Evolutionary conservation across 371 early-diverging fungal species (phyloP), one percentile per base, ranked within the genome.

Genomic region (Fennellomyces sp.): DNA sequence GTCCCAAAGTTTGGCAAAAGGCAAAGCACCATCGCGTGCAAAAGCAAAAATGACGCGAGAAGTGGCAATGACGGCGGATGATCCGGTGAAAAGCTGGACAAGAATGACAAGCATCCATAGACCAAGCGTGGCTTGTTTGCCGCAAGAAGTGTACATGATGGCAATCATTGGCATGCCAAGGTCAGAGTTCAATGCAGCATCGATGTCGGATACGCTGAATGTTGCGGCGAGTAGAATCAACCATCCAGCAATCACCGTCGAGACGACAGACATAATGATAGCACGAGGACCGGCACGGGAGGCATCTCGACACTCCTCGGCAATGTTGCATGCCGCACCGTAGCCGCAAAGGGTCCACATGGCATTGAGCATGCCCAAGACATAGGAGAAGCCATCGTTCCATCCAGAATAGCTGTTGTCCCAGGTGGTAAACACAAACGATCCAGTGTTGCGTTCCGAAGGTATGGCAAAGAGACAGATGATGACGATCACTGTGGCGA

Each of bases 1-100:
- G 11, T 36, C 21, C 56, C 56, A 56, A 11, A 38, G 6, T 12
- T 41, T 39, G 13, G 56, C 21, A 5, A 38, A 41, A 15, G 56
- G 56, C 2, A 56, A 36, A 25, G 38, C 89, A 52, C 86, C 87
- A 63, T 91, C 91, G 26, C 91, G 77, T 38, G 90, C 80, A 66
- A 91, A 89, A 15, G 91, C 90, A 61, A 83, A 91, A 26, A 89
- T 81, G 85, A 86, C 87, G 12, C 56, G 56, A 3, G 56, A 56
- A 5, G 56, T 56, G 2, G 41, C 56, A 41, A 56, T 56, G 11
- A 56, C 56, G 3, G 56, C 56, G 5, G 56, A 56, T n/a, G 56
- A 56, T 3, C 56, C 56, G 1, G 56, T 61, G 21, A 61, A 61
- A 26, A 61, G 39, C 23, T 61, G 61, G 17, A 61, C 61, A 13